Evolutionary conservation across 164 flowering plant genomes (phyloP).

Genomic region (Vitis cinerea): DNA sequence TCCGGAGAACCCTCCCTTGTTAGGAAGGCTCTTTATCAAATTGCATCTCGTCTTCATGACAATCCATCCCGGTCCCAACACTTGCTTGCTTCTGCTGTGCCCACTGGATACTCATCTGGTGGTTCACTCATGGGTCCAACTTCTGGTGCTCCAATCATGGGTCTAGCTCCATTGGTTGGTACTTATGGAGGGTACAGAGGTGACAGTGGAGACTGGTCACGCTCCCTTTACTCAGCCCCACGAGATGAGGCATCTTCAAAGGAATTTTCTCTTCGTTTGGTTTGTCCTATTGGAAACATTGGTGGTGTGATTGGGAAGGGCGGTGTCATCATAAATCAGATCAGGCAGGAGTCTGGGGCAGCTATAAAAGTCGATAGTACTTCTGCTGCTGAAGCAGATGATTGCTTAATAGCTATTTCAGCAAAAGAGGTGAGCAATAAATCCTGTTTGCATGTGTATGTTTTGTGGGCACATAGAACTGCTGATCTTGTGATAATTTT

Average conservation of each 20-base stretch:
- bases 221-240: conserved; percentile 59
- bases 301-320: conserved; percentile 94
- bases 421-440: conserved; percentile 65
- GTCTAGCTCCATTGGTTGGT: conserved; percentile 67
- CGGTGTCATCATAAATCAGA: conserved; percentile 84
- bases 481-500: not conserved
- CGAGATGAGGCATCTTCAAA: conserved; percentile 68
- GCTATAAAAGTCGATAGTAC: conserved; percentile 75
- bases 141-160: conserved; percentile 65
- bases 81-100: conserved; percentile 54
- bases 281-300: conserved; percentile 76
- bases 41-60: conserved; percentile 78
- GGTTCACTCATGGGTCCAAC: conserved; percentile 56
- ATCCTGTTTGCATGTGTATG: not conserved
- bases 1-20: conserved; percentile 68
- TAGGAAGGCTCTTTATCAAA: conserved; percentile 67
- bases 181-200: conserved; percentile 84
- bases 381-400: conserved; percentile 70
- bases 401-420: conserved; percentile 72
- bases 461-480: not conserved
- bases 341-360: conserved; percentile 89
- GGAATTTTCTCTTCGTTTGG: conserved; percentile 78
- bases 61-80: conserved; percentile 93
- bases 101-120: conserved; percentile 48
- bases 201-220: conserved; percentile 73